Evolutionary conservation across 1,284 basidiomycete genomes (phyloP).

Genomic region (Leccinum fuscescens): DNA sequence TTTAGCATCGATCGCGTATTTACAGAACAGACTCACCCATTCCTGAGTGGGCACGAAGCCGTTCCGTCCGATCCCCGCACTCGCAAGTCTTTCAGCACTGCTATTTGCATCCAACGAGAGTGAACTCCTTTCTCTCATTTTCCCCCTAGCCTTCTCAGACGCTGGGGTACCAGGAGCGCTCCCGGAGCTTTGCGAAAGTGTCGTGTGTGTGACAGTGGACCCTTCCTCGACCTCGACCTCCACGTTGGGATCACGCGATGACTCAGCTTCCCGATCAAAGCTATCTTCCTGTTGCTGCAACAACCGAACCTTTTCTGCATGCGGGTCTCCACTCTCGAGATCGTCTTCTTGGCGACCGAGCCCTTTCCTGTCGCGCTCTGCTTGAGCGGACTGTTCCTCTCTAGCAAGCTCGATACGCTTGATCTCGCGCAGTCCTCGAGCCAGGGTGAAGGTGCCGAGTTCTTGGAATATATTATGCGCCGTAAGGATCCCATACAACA

Average conservation of each 20-base stretch:
- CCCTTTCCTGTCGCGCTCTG: conserved; percentile 39
- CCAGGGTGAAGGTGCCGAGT: conserved; percentile 85
- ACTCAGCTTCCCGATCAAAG: conserved; percentile 27
- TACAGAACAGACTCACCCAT: conserved; percentile 64
- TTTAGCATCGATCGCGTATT: background rate
- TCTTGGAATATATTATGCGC: conserved; percentile 83
- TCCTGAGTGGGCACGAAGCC: conserved; percentile 92
- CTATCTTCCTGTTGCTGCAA: conserved; percentile 44
- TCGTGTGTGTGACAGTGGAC: conserved; percentile 25
- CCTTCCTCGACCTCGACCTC: conserved; percentile 36
- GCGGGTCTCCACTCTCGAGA: conserved; percentile 34
- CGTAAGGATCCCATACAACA: conserved; percentile 84
- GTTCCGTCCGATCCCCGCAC: conserved; percentile 73
- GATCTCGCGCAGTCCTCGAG: conserved; percentile 81
- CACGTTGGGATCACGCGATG: conserved; percentile 12
- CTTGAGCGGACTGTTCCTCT: conserved; percentile 57
- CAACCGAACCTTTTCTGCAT: conserved; percentile 62
- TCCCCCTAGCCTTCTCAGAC: conserved; percentile 86
- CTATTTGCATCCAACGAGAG: conserved; percentile 56
- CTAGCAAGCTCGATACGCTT: conserved; percentile 69
- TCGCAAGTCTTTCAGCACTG: conserved; percentile 62
- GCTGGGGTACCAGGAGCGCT: conserved; percentile 36
- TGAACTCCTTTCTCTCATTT: conserved; percentile 73
- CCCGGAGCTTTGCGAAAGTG: conserved; percentile 45
- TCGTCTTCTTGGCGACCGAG: conserved; percentile 18